Evolutionary conservation across 2,329 filamentous ascomycete species (phyloP), one percentile per base, ranked within the genome.

Genomic region (Hymenoscyphus repandus): DNA sequence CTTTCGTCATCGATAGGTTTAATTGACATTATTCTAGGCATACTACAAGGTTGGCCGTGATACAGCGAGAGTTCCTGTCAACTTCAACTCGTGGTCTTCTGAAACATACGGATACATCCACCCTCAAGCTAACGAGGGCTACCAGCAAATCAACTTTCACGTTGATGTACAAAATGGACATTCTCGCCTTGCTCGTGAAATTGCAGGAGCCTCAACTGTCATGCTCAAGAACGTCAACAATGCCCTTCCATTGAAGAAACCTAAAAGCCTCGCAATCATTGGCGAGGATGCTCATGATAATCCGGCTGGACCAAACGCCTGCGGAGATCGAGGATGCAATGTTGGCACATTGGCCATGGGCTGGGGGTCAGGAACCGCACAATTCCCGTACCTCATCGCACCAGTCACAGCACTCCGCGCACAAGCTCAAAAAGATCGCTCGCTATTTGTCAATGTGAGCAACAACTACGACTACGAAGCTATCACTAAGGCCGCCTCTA

Each of bases 11-110:
- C 7, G 22, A 27, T 27, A 27, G 7, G 22, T n/a, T 12, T 17
- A 22, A 41, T 12, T 18, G 6, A 40, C 22, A 22, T 12, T 36
- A n/a, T 3, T 27, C 12, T 38, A 53, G 51, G 51, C 51, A 47
- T 53, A 50, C 36, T 54, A 54, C 44, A 47, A 46, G 43, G 59
- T 64, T 13, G 61, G 78, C 81, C 1, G 74, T 75, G 20, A 76
- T 32, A 57, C 51, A 7, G 43, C 53, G 7, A 54, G 51, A 37
- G 52, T 64, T 10, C 68, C 71, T 0, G 80, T 87, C 66, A 97
- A 91, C 76, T 96, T 96, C 72, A 86, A 86, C 61, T 90, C 90
- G 5, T 97, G 92, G 92, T 88, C 83, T 0, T 71, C 74, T 1
- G 82, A 90, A 56, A 91, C 87, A 0, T 86, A 79, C 57, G 88